Percentiles rank a stretch among this genome's conserved stretches.
These are phyloP conservation scores for Apostasia ramifera DNA, from an alignment of 106 monocot genomes.

Conservation along the genomic window DNA sequence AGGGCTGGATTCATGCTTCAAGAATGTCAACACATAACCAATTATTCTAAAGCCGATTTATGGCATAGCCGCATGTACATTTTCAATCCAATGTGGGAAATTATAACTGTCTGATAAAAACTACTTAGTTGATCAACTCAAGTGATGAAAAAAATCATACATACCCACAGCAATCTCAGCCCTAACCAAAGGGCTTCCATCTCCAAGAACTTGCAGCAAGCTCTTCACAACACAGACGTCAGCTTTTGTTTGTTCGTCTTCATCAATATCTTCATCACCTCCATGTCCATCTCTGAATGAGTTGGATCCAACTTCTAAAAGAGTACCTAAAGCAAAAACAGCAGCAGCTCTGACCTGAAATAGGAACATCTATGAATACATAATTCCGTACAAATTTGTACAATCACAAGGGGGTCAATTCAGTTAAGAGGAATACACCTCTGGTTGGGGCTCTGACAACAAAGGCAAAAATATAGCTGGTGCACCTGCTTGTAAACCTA, in stretches of 20 bases:
- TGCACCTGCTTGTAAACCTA: constrained; percentile 75
- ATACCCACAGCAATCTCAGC: constrained; percentile 89
- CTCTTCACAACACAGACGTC: constrained; percentile 61
- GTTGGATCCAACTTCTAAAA: constrained; percentile 60
- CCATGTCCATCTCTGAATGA: constrained; percentile 42
- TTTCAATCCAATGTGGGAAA: no score
- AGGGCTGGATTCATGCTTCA: no score
- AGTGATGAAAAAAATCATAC: constrained; percentile 2
- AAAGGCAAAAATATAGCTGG: constrained; percentile 44
- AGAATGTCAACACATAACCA: no score
- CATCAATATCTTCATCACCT: constrained; percentile 73
- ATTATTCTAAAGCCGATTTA: no score
- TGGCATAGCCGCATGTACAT: no score
- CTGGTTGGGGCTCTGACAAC: constrained; percentile 81
- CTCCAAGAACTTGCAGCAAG: constrained; percentile 60
- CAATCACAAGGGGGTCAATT: neutral
- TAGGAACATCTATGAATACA: neutral
- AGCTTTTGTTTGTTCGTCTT: constrained; percentile 80
- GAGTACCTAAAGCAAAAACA: constrained; percentile 80
- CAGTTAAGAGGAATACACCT: constrained; percentile 26
- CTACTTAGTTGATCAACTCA: no score
- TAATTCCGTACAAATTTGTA: neutral
- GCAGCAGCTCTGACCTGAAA: constrained; percentile 94
- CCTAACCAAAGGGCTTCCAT: constrained; percentile 95
- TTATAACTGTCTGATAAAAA: no score